Base-by-base conservation (phyloP, 306 rosid species). In the Fragaria nilgerrensis region DNA sequence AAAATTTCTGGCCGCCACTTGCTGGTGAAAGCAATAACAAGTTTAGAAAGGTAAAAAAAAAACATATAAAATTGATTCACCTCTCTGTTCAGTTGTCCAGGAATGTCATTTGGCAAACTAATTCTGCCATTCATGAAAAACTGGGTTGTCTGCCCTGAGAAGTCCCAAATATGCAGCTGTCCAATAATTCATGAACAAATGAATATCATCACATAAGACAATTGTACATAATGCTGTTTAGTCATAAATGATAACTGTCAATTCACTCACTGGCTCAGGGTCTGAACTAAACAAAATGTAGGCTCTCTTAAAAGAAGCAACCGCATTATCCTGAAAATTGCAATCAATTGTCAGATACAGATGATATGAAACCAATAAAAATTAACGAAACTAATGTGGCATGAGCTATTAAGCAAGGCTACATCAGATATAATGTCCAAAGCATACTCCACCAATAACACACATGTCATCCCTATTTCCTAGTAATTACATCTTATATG, bases 151-250 rank as follows among this genome's bases (percentile, higher is more conserved):
- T 88, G 88, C 83, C 97, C 96, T 16, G 98, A 91, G 86, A 94
- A 88, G 87, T 91, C 98, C 98, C 96, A 94, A 88, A 94, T 90
- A 72, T 85, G 92, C 84, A 91, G 75, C 98, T 91, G 96, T 83
- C 81, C 65, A 84, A 78, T 77, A 79, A 69, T 78, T 77, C 55
- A 82, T 20, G 76, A 72, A 64, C 48, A 77, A 69, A 75, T 72
- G 77, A 72, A 73, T 73, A 80, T 72, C 81, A 84, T 45, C 82
- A 61, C 74, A 53, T 50, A 25, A 65, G n/a, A 15, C 25, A 74
- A 67, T 13, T 53, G 55, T 75, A 68, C 45, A 65, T 49, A 34
- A 36, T 19, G 13, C 25, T 17, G 48, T 37, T 37, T 20, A 66
- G 45, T 52, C 12, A 0, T 5, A 32, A 34, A 64, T 32, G 44